A percentile compares a stretch with the other conserved stretches of the same genome.
Evolutionary conservation across 75 land plant species (phyloP).

Genomic region (Picea glauca): DNA sequence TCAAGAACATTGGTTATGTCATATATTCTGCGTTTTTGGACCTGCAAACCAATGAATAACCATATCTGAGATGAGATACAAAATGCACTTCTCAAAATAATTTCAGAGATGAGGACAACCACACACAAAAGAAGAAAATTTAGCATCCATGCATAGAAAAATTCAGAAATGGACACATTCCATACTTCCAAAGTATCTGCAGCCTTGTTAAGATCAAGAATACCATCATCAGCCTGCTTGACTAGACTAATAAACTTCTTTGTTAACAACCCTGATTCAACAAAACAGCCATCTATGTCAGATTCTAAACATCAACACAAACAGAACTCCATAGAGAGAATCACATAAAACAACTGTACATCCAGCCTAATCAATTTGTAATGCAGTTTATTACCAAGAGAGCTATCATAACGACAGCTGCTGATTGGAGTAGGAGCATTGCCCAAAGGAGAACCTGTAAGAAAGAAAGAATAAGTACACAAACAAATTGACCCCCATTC

Average conservation of each 20-base stretch:
- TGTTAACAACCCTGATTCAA: constrained; percentile 71
- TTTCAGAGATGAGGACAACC: not conserved
- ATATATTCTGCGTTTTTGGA: constrained; percentile 85
- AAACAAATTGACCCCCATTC: no score
- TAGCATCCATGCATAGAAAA: not conserved
- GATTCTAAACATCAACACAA: not conserved
- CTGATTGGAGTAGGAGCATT: constrained; percentile 25
- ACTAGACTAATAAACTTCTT: constrained; percentile 83
- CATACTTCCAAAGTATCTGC: constrained; percentile 68
- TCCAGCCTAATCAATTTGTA: not conserved
- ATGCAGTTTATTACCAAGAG: constrained; percentile 46
- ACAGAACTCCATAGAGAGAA: constrained; percentile 1
- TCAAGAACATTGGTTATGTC: constrained; percentile 93
- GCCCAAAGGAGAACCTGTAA: constrained; percentile 26
- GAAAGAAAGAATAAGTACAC: not conserved
- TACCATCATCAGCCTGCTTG: constrained; percentile 75
- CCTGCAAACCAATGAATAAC: constrained; percentile 32
- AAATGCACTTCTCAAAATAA: not conserved
- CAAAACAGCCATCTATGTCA: not conserved
- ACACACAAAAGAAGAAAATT: not conserved
- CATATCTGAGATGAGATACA: not conserved
- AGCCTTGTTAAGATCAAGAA: constrained; percentile 78
- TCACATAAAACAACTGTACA: constrained; percentile 1
- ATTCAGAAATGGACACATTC: not conserved
- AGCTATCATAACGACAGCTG: constrained; percentile 83